Evolutionary conservation across 2,329 filamentous ascomycete genomes (phyloP), one percentile per base, ranked within the genome.

Genomic region (Zalaria obscura): DNA sequence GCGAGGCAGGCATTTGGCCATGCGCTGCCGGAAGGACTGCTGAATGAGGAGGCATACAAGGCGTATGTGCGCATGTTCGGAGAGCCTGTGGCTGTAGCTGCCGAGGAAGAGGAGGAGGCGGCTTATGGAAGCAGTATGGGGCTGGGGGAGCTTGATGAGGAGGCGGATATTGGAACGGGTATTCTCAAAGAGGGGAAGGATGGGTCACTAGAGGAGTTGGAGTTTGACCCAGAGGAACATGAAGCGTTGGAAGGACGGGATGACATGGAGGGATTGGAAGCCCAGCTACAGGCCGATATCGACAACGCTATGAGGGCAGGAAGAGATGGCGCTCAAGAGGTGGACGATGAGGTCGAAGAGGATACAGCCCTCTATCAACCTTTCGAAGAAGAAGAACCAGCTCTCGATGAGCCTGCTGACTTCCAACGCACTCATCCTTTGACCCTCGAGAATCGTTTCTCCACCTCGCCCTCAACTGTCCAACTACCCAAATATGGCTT

Each of bases 1-100:
- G 80, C 84, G 31, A 76, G 81, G 52, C 79, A 84, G 48, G 70
- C 75, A 5, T 93, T 86, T 58, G 80, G 86, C 46, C 79, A 91
- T 53, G 78, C 72, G 0, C 61, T 95, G 25, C 88, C 88, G 0
- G 73, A 76, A 28, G 78, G 72, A 29, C 76, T 84, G 51, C 60
- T 95, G 40, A 77, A 69, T 29, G 68, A 71, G 1, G 73, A 81
- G 40, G 87, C 94, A 58, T 78, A 81, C 52, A 66, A 65, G 38
- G 64, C 93, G 1, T 94, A 93, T 59, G 77, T 82, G 55, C 72
- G 86, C 48, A 64, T 93, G 10, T 95, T 91, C 57, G 89, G 88
- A 1, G 69, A 78, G 29, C 85, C 87, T 2, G 57, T 83, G 46
- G 70, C 78, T 35, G 69, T 73, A 40, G 59, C 54, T 5, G 69